Percentiles rank a stretch among this genome's conserved stretches.
These are phyloP conservation scores for Podila verticillata DNA, from an alignment of 192 early-diverging fungal genomes.

Conservation along the genomic window DNA sequence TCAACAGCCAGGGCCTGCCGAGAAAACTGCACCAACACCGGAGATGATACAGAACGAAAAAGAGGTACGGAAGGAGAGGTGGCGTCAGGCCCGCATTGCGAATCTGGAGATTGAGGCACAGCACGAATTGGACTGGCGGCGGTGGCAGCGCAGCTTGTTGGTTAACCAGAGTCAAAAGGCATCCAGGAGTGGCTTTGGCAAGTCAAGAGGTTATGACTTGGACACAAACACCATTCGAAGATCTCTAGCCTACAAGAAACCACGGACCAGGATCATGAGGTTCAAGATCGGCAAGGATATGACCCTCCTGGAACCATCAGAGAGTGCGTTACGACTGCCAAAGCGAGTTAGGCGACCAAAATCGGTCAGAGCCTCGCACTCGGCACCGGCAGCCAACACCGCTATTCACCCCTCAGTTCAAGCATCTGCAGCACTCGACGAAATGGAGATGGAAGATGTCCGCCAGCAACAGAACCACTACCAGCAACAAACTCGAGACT, in stretches of 20 bases:
- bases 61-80: constrained; percentile 30
- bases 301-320: constrained; percentile 20
- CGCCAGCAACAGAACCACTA: background rate
- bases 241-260: background rate
- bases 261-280: constrained; percentile 11
- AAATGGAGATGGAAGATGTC: constrained; percentile 5
- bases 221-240: background rate
- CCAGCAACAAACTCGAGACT: background rate
- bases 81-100: constrained; percentile 28
- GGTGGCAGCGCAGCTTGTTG: constrained; percentile 24
- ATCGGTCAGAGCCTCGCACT: background rate
- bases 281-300: constrained; percentile 31
- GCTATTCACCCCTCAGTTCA: background rate
- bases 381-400: background rate
- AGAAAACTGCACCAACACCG: constrained; percentile 2
- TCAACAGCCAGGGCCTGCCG: background rate
- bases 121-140: constrained; percentile 44
- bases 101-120: constrained; percentile 40
- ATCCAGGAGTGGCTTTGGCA: background rate
- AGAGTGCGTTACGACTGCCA: constrained; percentile 24
- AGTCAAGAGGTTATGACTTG: background rate
- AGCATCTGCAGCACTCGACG: constrained; percentile 1
- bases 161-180: background rate
- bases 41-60: constrained; percentile 28
- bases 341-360: background rate